Base-by-base conservation (phyloP, 805 yeast genomes). In the Teunomyces atbi region DNA sequence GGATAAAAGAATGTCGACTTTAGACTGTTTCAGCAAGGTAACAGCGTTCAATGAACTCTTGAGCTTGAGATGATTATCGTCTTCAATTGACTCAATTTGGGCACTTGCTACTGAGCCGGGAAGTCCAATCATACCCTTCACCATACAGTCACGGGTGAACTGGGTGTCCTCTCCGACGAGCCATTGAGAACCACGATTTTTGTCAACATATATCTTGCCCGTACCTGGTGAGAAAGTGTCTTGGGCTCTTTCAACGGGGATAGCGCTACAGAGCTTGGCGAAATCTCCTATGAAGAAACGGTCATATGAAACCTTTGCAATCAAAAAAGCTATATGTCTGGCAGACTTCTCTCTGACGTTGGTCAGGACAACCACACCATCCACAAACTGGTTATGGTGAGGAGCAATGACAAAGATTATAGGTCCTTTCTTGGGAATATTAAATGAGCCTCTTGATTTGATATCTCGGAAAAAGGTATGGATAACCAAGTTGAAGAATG, bases 161-260 rank as follows among this genome's bases (percentile, higher is more conserved):
- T 47, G 45, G 6, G 76, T 71, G 8, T 61, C 67, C 27, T 56
- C 57, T 10, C 76, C 76, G n/a, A 53, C 38, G 5, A 70, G 51
- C 39, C 39, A 36, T 8, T 13, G 5, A 12, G 55, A 53, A 30
- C 50, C 45, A 27, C 52, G 56, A 38, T 52, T 53, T 4, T 40
- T 57, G 7, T 49, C 55, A 23, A 52, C 47, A 4, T 61, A 45
- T 15, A 71, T 69, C 10, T 55, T 61, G 2, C 76, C 76, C 5
- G 45, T 49, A 6, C 58, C 66, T 4, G 54, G 48, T 35, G 56
- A 57, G 32, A 71, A 53, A 30, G 68, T 44, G 51, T 71, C 76
- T 46, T 70, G 76, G 4, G 76, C 71, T 37, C 76, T 48, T 47
- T 69, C 74, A 6, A 71, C 76, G 4, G 75, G 76, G 20, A 69